Base-by-base conservation (phyloP, 2,329 filamentous ascomycete species). In the Botrytis fabae region DNA sequence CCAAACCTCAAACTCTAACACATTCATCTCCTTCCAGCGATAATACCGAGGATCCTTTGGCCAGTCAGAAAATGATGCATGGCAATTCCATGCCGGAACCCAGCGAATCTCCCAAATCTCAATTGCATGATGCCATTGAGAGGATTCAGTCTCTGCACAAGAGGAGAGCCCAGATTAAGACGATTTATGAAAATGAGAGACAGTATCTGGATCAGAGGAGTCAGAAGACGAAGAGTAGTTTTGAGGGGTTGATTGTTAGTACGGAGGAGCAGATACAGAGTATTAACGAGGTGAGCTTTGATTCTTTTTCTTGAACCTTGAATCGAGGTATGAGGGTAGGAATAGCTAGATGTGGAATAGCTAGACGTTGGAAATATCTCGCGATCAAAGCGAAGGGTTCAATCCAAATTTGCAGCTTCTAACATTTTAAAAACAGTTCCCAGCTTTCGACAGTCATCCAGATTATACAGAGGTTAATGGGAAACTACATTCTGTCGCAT, bases 241-340 rank as follows among this genome's bases (percentile, higher is more conserved):
- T 73, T 62, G 71, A 73, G 59, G 71, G 65, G 0, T 73, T 73
- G 65, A 73, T 73, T 46, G 64, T 73, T 59, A 62, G 54, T 59
- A 73, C 71, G 5, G 73, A 72, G 63, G 73, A 74, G 46, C 73
- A 74, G 46, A 74, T 74, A 42, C 73, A 74, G 25, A 72, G 64
- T 61, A 73, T 73, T 35, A 73, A 70, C 57, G 71, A 73, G 65
- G 71, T 73, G 20, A 35, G 71, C 22, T 42, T 20, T 51, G 28
- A 25, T 22, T 60, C 38, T 60, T 28, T 44, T 16, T 2, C 10
- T 61, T 48, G 25, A n/a, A 51, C 25, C 25, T 20, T 25, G 10
- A 20, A 44, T 62, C 1, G 25, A 38, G 38, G 28, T 18, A 20
- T 25, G 25, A 20, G 44, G 20, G 32, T 28, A 14, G 51, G 51